Evolutionary conservation across 2,329 filamentous ascomycete species (phyloP), one percentile per base, ranked within the genome.

Genomic region (Fusarium sp.): DNA sequence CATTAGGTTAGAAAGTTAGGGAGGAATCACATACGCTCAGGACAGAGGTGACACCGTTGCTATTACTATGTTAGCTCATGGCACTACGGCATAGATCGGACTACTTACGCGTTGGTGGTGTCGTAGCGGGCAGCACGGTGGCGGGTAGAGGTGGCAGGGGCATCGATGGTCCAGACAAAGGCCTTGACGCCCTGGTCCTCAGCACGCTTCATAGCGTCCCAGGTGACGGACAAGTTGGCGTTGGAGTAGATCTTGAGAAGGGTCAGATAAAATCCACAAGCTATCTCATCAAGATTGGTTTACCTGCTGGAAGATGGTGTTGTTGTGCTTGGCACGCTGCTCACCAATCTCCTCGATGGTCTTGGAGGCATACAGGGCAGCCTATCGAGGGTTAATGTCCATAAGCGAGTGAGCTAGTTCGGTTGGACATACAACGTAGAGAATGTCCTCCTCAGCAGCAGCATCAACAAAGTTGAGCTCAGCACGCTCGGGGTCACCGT

Each of bases 391-490:
- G 8, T 43, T 10, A 66, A 31, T n/a, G 6, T 9, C 1, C n/a
- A 12, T 10, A 10, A 18, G 18, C 2, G 4, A 15, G 7, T 3
- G 9, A 3, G 7, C 7, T 5, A 52, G 7, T 4, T 11, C 3
- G 3, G 8, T 2, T 36, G 6, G 6, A 70, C 73, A 40, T 68
- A 77, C 77, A 11, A 84, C 79, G 68, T 87, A 86, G 37, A 86
- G 78, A 43, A 87, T 83, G 46, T 83, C 77, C 36, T 81, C 83
- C 7, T 78, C 77, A 5, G 78, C 83, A 9, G 85, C 82, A 23
- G 82, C 83, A 68, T 83, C 79, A 36, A 84, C 80, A 57, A 88
- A 78, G 68, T 85, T 85, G n/a, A 82, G 67, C 74, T 87, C 85
- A 15, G 77, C 85, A 4, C 73, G 72, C 2, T 82, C 80, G 1